phyloP scores from a whole-genome alignment of 2,329 filamentous ascomycete genomes.

The Parasarocladium wereldwijsianum region DNA sequence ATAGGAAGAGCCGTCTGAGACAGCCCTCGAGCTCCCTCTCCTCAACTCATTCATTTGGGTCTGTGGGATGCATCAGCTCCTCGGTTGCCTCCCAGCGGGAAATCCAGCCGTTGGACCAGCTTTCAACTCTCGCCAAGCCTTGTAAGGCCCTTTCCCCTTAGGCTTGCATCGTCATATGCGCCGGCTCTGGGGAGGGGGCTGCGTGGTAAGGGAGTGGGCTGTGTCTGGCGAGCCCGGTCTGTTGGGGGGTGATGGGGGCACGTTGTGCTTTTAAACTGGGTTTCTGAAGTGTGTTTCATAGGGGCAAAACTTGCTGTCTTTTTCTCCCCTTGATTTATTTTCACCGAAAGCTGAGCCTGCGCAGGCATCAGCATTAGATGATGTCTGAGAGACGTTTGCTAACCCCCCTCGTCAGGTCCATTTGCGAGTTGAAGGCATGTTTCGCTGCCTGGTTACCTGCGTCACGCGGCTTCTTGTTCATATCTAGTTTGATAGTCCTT shows the following conservation, averaged over 20 bases:
- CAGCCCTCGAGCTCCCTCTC: conserved; percentile 13
- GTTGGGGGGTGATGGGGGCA: conserved; percentile 18
- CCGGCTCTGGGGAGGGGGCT: conserved; percentile 8
- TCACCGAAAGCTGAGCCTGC: no score
- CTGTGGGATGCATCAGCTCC: conserved; percentile 1
- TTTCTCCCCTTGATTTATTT: conserved; percentile 4
- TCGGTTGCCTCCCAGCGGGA: conserved; percentile 5
- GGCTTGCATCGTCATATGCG: conserved; percentile 21
- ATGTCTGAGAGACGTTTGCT: no score
- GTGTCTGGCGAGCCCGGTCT: conserved; percentile 7
- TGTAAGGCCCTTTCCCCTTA: conserved; percentile 5
- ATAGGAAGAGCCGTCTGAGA: conserved; percentile 35
- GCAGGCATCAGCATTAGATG: no score
- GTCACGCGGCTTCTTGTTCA: no score
- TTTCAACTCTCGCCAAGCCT: not conserved
- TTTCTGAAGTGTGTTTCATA: conserved; percentile 28
- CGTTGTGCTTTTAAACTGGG: conserved; percentile 30
- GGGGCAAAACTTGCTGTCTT: conserved; percentile 13
- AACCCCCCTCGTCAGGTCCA: no score
- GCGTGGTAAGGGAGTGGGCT: conserved; percentile 7
- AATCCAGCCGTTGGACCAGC: conserved; percentile 3
- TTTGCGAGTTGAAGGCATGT: no score
- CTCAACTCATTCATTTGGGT: no score
- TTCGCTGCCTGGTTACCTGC: no score
- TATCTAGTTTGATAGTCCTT: no score